These are phyloP conservation scores for Cochlearia excelsa DNA, from an alignment of 345 rosid genomes.

Conservation along the genomic window DNA sequence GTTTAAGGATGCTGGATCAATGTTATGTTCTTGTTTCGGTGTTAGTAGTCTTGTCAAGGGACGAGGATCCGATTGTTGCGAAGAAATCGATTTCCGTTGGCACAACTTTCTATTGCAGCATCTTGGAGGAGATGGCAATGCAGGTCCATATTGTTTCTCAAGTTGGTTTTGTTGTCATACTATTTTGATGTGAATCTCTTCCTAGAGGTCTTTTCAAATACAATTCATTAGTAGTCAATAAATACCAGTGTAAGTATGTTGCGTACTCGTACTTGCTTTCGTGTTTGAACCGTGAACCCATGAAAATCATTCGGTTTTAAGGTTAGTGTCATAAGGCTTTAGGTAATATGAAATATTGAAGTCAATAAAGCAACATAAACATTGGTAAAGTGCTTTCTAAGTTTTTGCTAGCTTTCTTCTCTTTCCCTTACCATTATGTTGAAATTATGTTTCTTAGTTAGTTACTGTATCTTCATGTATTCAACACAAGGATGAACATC, in stretches of 20 bases:
- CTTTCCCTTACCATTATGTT: conserved; percentile 7
- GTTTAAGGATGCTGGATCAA: conserved; percentile 61
- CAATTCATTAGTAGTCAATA: conserved; percentile 2
- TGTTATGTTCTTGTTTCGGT: conserved; percentile 55
- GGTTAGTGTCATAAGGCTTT: conserved; percentile 3
- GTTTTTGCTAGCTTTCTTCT: conserved; percentile 14
- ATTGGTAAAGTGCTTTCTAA: neutral
- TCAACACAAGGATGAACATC: conserved; percentile 7
- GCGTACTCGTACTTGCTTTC: neutral
- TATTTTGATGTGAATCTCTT: conserved; percentile 2
- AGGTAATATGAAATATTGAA: neutral
- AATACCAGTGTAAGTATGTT: neutral
- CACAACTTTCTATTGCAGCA: conserved; percentile 52
- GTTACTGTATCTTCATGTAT: conserved; percentile 17
- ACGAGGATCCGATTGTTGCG: conserved; percentile 56
- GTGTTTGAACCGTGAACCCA: neutral
- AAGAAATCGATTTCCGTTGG: conserved; percentile 64
- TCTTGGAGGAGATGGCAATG: conserved; percentile 71
- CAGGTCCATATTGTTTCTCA: conserved; percentile 54
- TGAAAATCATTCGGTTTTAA: conserved; percentile 8
- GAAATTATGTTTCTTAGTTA: conserved; percentile 5
- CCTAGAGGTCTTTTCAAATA: neutral
- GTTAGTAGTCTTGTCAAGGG: conserved; percentile 57
- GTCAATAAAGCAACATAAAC: conserved; percentile 1
- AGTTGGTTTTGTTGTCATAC: conserved; percentile 12